These are phyloP conservation scores for Coix lacrymajobi DNA, from an alignment of 176 grass and related monocot species.

Conservation along the genomic window DNA sequence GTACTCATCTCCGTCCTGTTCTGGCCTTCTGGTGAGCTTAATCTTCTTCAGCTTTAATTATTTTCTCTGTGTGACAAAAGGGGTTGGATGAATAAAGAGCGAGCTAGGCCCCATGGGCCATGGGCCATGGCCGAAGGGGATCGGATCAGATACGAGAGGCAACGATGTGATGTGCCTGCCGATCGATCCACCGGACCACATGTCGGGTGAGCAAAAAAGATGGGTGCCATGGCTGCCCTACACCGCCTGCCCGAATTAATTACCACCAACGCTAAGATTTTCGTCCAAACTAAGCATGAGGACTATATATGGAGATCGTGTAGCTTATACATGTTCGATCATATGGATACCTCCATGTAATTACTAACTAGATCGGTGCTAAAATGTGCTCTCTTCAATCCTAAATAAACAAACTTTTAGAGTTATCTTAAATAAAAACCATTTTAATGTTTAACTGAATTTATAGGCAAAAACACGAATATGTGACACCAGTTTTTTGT, in stretches of 20 bases:
- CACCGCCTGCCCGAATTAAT: not conserved
- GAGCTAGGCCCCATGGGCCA: not conserved
- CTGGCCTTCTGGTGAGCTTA: not conserved
- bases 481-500: too few relatives aligned
- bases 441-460: too few relatives aligned
- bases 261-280: not conserved
- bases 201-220: not conserved
- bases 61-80: not conserved
- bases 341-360: not conserved
- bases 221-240: not conserved
- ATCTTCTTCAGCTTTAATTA: not conserved
- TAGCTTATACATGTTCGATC: not conserved
- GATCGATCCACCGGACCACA: not conserved
- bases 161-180: not conserved
- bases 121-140: not conserved
- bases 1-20: not conserved
- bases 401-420: too few relatives aligned
- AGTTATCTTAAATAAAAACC: too few relatives aligned
- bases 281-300: not conserved
- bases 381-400: too few relatives aligned
- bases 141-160: constrained; percentile 2
- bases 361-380: too few relatives aligned
- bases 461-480: not conserved
- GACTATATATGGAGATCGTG: not conserved
- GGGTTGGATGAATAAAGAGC: not conserved